Evolutionary conservation across 345 rosid species (phyloP).

Genomic region (Schrenkiella parvula): DNA sequence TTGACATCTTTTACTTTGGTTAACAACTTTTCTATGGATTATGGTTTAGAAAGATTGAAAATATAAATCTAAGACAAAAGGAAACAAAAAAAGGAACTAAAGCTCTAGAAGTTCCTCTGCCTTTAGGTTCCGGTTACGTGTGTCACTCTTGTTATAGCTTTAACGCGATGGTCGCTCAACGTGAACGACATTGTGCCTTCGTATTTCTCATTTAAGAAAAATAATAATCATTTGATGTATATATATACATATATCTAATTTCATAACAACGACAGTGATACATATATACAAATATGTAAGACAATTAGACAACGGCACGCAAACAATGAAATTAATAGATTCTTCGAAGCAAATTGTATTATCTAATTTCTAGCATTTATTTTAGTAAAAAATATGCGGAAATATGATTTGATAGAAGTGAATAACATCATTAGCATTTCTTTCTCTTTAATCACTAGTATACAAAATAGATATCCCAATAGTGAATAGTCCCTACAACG

Average conservation of each 20-base stretch:
- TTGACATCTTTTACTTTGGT: neutral
- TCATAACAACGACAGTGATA: neutral
- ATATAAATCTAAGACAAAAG: neutral
- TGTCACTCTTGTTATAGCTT: constrained; percentile 23
- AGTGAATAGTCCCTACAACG: neutral
- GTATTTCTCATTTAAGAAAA: neutral
- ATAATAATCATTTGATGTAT: neutral
- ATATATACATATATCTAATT: neutral
- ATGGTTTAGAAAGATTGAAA: neutral
- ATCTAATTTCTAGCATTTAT: neutral
- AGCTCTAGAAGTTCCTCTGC: constrained; percentile 12
- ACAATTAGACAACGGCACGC: constrained; percentile 1
- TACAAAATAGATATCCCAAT: neutral
- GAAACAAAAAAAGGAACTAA: neutral
- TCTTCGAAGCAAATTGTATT: neutral
- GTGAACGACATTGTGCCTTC: constrained; percentile 31
- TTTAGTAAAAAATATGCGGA: neutral
- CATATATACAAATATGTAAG: neutral
- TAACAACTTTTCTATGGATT: neutral
- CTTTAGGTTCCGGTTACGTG: constrained; percentile 21
- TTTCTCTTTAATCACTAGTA: neutral
- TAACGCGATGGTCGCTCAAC: constrained; percentile 35
- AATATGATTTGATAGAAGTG: neutral
- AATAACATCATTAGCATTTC: neutral
- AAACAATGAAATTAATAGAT: neutral